phyloP scores from a whole-genome alignment of 139 green algal genomes.

The Volvox africanus region DNA sequence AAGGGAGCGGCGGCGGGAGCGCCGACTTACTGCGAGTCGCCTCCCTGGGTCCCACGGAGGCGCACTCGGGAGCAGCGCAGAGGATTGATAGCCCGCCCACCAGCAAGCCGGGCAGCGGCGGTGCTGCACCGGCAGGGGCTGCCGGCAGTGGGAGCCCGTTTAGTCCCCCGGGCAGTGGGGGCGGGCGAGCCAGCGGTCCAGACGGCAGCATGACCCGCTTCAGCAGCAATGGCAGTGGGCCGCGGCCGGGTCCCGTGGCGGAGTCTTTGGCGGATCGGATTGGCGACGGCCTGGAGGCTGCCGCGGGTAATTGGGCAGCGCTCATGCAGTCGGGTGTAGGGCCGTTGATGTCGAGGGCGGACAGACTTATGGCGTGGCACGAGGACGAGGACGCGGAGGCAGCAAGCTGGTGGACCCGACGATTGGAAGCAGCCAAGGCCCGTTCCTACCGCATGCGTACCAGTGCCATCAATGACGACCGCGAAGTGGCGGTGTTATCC shows the following conservation, averaged over 20 bases:
- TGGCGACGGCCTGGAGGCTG: neutral
- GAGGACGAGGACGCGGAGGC: slow-evolving; percentile 7
- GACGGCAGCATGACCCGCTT: neutral
- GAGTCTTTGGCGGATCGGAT: slow-evolving; percentile 21
- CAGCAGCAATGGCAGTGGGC: neutral
- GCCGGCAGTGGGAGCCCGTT: neutral
- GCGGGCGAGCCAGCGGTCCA: neutral
- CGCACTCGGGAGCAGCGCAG: neutral
- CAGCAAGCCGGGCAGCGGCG: neutral
- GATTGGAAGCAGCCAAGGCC: neutral
- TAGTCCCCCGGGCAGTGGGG: neutral
- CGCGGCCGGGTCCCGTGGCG: slow-evolving; percentile 4
- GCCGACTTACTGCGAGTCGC: neutral
- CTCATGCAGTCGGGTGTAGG: slow-evolving; percentile 5
- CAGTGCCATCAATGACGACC: neutral
- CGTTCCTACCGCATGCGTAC: neutral
- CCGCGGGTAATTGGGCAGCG: neutral
- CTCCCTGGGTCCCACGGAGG: neutral
- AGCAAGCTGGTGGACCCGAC: slow-evolving; percentile 7
- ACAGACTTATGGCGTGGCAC: neutral
- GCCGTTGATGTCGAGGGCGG: neutral
- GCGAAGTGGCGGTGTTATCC: neutral
- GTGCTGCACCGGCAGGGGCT: too few species aligned
- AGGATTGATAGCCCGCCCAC: neutral
- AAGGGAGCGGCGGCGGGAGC: neutral